A percentile compares a stretch with the other conserved stretches of the same genome.
Evolutionary conservation across 371 early-diverging fungal species (phyloP).

Genomic region (Quaeritorhiza haematococci): DNA sequence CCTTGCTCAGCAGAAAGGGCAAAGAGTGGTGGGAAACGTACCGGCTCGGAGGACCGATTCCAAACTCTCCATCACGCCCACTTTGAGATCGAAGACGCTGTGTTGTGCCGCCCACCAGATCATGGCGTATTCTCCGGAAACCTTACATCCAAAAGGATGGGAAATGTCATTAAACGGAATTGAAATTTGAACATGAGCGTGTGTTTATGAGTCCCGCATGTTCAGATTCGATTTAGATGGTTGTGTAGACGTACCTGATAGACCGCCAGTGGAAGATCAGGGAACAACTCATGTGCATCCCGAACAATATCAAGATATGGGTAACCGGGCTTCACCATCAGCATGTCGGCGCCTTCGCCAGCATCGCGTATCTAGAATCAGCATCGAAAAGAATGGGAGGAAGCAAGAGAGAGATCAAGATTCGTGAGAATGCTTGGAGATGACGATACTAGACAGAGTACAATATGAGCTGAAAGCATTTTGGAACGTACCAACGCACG

Average conservation of each 20-base stretch:
- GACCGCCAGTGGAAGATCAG: constrained; percentile 47
- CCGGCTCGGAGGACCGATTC: constrained; percentile 84
- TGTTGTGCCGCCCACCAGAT: constrained; percentile 83
- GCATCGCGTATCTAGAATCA: constrained; percentile 67
- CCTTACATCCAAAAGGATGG: too few relatives aligned
- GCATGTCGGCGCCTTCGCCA: constrained; percentile 90
- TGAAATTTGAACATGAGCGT: too few relatives aligned
- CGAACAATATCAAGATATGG: constrained; percentile 93
- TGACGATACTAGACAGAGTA: too few relatives aligned
- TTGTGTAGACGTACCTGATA: constrained; percentile 62
- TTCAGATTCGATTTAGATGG: neutral
- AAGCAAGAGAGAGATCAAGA: too few relatives aligned
- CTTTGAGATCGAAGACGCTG: constrained; percentile 79
- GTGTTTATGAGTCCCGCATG: too few relatives aligned
- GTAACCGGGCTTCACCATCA: constrained; percentile 95
- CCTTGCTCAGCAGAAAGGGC: neutral
- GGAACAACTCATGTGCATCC: constrained; percentile 73
- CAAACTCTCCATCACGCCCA: constrained; percentile 81
- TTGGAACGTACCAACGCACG: constrained; percentile 61
- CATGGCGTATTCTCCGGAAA: constrained; percentile 94
- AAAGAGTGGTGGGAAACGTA: constrained; percentile 15
- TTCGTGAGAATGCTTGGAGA: neutral
- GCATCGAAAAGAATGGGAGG: too few relatives aligned
- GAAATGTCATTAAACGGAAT: constrained; percentile 83
- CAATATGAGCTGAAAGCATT: too few relatives aligned